Percentiles rank a stretch among this genome's conserved stretches.
Evolutionary conservation across 169 alveolate genomes (phyloP).

Genomic region (Cryptosporidium andersoni): DNA sequence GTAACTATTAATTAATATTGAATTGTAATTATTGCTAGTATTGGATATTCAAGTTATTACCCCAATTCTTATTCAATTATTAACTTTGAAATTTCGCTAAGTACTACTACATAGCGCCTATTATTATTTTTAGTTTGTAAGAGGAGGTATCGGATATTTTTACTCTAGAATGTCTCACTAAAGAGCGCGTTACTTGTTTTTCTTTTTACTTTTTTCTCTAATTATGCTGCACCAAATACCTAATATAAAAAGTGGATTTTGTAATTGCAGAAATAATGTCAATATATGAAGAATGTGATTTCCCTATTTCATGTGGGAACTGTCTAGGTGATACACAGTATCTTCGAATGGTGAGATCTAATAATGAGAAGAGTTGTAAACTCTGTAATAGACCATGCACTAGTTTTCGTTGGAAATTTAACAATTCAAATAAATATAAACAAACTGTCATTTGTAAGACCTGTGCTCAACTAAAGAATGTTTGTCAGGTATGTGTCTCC

Average conservation of each 20-base stretch:
- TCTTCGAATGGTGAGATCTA: conserved; percentile 94
- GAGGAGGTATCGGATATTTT: not conserved
- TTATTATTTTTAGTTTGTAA: not conserved
- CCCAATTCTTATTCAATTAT: not conserved
- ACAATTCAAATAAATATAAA: conserved; percentile 91
- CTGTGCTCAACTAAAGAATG: conserved; percentile 97
- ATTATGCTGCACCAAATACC: not conserved
- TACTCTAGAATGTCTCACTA: not conserved
- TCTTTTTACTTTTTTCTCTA: not conserved
- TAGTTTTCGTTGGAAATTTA: conserved; percentile 98
- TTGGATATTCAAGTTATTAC: not conserved
- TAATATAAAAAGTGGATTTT: not conserved
- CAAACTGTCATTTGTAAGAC: conserved; percentile 96
- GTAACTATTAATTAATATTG: not conserved
- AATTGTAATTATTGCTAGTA: not conserved
- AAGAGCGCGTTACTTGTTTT: not conserved
- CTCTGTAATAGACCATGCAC: conserved; percentile 97
- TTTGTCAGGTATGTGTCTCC: conserved; percentile 96
- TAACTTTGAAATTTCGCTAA: not conserved
- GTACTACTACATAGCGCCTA: not conserved
- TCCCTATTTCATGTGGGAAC: conserved; percentile 96
- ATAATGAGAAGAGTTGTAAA: conserved; percentile 94
- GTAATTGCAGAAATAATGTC: not conserved
- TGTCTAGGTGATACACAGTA: conserved; percentile 98
- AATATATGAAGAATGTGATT: conserved; percentile 89